Base-by-base conservation (phyloP, 75 land plant genomes). In the Ceratopteris richardii region DNA sequence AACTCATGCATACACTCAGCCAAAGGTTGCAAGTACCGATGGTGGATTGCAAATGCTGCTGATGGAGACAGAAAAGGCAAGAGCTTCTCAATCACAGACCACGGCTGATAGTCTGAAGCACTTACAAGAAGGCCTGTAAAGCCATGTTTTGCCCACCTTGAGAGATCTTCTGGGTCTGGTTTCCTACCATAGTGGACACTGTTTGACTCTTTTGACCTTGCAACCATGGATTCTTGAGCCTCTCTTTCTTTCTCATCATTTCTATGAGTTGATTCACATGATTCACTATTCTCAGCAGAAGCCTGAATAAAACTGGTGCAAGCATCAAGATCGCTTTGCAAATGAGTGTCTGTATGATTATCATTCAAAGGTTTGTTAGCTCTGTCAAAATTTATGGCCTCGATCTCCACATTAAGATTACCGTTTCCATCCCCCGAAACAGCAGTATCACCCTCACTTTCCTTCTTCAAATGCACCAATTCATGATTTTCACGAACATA, bases 21-120 rank as follows among this genome's bases (percentile, higher is more conserved):
- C 62, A 94, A 84, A 64, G 98, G 96, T 91, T 94, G 83, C 55
- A 83, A 75, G 61, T 81, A 84, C 26, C 78, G 90, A 59, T 83
- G 87, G 63, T 83, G 90, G 23, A 94, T 82, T 1, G 73, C 96
- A 73, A 94, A 94, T 3, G 98, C 85, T 28, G 98, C 77, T 29
- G 96, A 90, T 58, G 81, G 64, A 16, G 96, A 74, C 44, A 94
- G 54, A 61, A 94, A 81, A 1, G 98, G 98, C 10, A 94, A 64
- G n/a, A 89, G 66, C 24, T 81, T 67, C 70, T 77, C 63, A 40
- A 77, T 64, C n/a, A 83, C 68, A 37, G 53, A 71, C 80, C 84
- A 87, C 0, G 81, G 63, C 58, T 90, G 91, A 47, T 70, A 28
- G 31, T 85, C 80, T 53, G 86, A 82, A 18, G 96, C 88, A 57